Conservation (phyloP, 768 basidiomycete species). For the Cyathus striatus region DNA sequence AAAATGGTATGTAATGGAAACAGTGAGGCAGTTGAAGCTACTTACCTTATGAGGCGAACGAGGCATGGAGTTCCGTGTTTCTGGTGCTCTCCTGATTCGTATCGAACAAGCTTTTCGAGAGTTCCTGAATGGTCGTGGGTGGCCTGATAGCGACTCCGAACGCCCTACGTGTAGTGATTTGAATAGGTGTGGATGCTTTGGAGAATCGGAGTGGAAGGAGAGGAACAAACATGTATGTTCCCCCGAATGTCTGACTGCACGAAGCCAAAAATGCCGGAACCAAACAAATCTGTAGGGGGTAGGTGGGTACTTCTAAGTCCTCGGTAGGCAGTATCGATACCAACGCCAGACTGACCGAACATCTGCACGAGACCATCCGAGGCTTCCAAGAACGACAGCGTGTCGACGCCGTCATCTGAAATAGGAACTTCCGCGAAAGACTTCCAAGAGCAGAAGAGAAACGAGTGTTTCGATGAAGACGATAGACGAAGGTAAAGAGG, state of each 20-base stretch:
- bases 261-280: constrained; percentile 66
- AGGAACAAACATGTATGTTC: constrained; percentile 53
- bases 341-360: constrained; percentile 46
- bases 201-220: constrained; percentile 8
- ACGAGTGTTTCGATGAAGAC: background rate
- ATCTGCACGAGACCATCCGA: constrained; percentile 78
- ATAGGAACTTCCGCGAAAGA: constrained; percentile 84
- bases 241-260: constrained; percentile 65
- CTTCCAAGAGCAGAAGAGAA: constrained; percentile 32
- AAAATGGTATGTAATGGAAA: background rate
- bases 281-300: constrained; percentile 51
- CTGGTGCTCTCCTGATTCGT: constrained; percentile 27
- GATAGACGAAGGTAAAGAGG: background rate
- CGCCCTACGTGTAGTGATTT: constrained; percentile 39
- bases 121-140: constrained; percentile 41
- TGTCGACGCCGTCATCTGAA: constrained; percentile 75
- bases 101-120: constrained; percentile 54
- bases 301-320: constrained; percentile 6
- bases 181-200: constrained; percentile 2
- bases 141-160: constrained; percentile 49
- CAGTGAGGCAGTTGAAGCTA: background rate
- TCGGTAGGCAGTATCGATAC: constrained; percentile 3
- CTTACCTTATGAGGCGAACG: constrained; percentile 62
- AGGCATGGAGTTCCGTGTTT: constrained; percentile 57
- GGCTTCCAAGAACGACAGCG: constrained; percentile 76